A percentile compares a stretch with the other conserved stretches of the same genome.
Conservation (phyloP, 805 yeast genomes). For the Kodamaea hsintzibuensis region DNA sequence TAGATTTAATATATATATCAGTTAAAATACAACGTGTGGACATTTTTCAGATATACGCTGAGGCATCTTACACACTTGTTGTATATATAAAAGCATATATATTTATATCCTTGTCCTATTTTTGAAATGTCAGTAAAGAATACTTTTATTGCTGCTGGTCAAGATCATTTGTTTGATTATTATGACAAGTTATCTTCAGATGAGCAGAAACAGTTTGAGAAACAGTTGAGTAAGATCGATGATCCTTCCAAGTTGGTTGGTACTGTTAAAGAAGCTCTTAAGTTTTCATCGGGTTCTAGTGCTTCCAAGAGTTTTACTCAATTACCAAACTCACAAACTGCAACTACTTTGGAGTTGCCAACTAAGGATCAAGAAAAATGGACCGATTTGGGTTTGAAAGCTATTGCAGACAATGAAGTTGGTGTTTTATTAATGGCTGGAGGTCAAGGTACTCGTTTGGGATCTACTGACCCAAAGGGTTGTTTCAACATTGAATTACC, state of each 20-base stretch:
- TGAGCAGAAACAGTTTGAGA: conserved; percentile 36
- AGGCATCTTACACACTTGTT: not conserved
- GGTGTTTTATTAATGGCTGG: conserved; percentile 96
- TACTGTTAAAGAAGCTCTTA: conserved; percentile 49
- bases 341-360: conserved; percentile 48
- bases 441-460: conserved; percentile 96
- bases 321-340: conserved; percentile 48
- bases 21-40: conserved; percentile 1
- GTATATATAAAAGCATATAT: not conserved
- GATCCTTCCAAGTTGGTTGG: conserved; percentile 43
- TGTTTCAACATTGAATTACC: conserved; percentile 88
- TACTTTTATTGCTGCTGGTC: conserved; percentile 48
- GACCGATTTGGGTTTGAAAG: conserved; percentile 58
- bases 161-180: conserved; percentile 52
- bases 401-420: conserved; percentile 71
- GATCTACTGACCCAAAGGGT: conserved; percentile 90
- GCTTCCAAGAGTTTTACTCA: conserved; percentile 38
- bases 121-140: conserved; percentile 19
- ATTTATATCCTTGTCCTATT: not conserved
- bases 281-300: conserved; percentile 28
- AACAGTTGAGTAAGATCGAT: conserved; percentile 42
- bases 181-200: conserved; percentile 39
- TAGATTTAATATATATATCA: not conserved
- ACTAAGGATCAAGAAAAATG: conserved; percentile 36
- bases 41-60: not conserved